phyloP scores from a whole-genome alignment of 805 yeast species.

The Cyberlindnera veronae region DNA sequence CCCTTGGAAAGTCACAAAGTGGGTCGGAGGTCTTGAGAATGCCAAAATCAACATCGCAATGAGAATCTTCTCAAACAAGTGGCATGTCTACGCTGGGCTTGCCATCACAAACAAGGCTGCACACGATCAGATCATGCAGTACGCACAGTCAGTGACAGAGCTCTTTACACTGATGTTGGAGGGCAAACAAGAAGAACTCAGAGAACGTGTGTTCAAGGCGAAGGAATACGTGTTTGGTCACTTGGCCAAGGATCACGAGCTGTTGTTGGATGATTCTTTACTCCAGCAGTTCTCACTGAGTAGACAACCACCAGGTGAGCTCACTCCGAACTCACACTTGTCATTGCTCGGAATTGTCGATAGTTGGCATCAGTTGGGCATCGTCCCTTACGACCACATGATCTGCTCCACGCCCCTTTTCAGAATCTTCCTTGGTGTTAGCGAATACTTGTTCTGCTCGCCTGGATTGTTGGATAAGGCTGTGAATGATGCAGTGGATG shows the following conservation, averaged over 20 bases:
- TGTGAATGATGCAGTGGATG: conserved; percentile 63
- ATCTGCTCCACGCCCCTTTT: conserved; percentile 94
- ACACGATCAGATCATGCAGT: conserved; percentile 85
- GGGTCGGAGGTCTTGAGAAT: conserved; percentile 94
- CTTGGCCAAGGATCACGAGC: conserved; percentile 49
- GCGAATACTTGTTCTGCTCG: conserved; percentile 85
- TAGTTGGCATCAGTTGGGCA: conserved; percentile 81
- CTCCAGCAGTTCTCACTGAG: conserved; percentile 78
- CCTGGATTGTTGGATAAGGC: conserved; percentile 81
- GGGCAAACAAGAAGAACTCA: conserved; percentile 55
- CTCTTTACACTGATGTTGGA: conserved; percentile 80
- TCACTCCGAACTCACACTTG: conserved; percentile 83
- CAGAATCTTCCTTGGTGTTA: conserved; percentile 88
- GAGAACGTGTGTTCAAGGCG: conserved; percentile 58
- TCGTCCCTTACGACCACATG: conserved; percentile 94
- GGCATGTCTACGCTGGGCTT: conserved; percentile 98
- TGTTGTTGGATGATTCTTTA: conserved; percentile 73
- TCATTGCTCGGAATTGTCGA: conserved; percentile 89
- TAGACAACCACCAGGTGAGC: conserved; percentile 58
- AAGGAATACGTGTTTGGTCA: conserved; percentile 74
- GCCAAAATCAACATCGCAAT: conserved; percentile 92
- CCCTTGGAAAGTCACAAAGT: conserved; percentile 86
- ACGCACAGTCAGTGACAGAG: conserved; percentile 79
- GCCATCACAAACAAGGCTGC: conserved; percentile 96
- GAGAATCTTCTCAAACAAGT: conserved; percentile 87